Evolutionary conservation across 2,329 filamentous ascomycete species (phyloP).

Genomic region (Myriosclerotinia duriaeana): DNA sequence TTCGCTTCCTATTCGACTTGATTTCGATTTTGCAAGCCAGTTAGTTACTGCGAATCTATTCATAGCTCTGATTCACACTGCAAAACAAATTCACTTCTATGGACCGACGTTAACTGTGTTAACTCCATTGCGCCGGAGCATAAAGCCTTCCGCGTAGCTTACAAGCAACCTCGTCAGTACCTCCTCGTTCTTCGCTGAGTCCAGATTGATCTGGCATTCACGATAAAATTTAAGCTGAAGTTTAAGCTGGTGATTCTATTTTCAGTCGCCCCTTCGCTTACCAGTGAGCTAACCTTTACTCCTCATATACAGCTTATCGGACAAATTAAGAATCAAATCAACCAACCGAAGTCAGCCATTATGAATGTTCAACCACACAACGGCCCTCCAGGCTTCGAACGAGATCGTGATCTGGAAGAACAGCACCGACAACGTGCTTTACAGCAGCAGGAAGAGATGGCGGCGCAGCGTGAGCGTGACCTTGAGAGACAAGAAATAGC

Average conservation of each 20-base stretch:
- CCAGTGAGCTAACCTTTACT: neutral
- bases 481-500: constrained; percentile 55
- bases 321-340: neutral
- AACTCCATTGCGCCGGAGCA: constrained; percentile 25
- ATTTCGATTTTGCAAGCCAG: neutral
- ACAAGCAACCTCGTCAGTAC: constrained; percentile 23
- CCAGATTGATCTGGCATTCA: neutral
- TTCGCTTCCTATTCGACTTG: neutral
- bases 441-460: constrained; percentile 53
- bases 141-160: constrained; percentile 24
- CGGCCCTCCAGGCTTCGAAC: constrained; percentile 37
- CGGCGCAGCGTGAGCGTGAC: constrained; percentile 50
- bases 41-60: constrained; percentile 1
- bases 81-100: constrained; percentile 24
- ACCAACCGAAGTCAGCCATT: constrained; percentile 4
- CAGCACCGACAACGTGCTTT: constrained; percentile 56
- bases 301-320: neutral
- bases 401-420: constrained; percentile 50
- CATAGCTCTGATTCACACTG: neutral
- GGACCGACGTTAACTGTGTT: constrained; percentile 15
- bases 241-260: neutral
- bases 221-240: neutral
- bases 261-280: neutral
- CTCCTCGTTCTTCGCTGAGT: neutral
- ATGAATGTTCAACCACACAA: constrained; percentile 40